A percentile compares a stretch with the other conserved stretches of the same genome.
These are phyloP conservation scores for Purshia tridentata DNA, from an alignment of 306 rosid genomes.

Conservation along the genomic window DNA sequence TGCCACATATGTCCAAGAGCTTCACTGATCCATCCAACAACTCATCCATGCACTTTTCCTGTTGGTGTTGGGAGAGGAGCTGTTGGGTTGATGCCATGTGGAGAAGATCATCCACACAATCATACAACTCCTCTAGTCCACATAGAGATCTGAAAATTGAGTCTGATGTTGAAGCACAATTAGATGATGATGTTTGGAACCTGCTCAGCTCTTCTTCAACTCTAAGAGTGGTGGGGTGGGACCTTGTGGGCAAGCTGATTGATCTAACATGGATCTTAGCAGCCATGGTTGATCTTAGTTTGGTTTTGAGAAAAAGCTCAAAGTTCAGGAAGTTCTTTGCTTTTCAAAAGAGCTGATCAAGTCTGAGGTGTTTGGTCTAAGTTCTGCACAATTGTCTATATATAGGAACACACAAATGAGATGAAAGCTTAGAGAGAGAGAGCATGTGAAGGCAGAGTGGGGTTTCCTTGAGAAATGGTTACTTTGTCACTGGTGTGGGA, in stretches of 20 bases:
- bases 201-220: slow-evolving; percentile 52
- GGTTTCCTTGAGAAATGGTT: slow-evolving; percentile 25
- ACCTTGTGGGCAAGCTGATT: slow-evolving; percentile 61
- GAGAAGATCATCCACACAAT: slow-evolving; percentile 57
- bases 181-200: slow-evolving; percentile 30
- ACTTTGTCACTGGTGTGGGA: slow-evolving; percentile 37
- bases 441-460: slow-evolving; percentile 46
- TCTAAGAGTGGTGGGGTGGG: slow-evolving; percentile 53
- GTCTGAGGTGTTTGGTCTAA: not conserved
- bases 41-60: slow-evolving; percentile 44
- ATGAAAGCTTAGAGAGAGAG: slow-evolving; percentile 13
- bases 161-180: slow-evolving; percentile 34
- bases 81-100: slow-evolving; percentile 55
- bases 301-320: not conserved
- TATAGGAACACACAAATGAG: slow-evolving; percentile 8
- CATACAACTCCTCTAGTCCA: slow-evolving; percentile 48
- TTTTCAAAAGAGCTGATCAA: not conserved
- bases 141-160: slow-evolving; percentile 38
- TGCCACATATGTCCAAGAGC: slow-evolving; percentile 61
- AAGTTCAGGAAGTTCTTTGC: slow-evolving; percentile 9
- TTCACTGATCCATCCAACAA: slow-evolving; percentile 58
- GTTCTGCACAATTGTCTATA: slow-evolving; percentile 10
- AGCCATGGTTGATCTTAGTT: slow-evolving; percentile 38
- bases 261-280: slow-evolving; percentile 44
- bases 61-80: slow-evolving; percentile 38